Evolutionary conservation across 768 basidiomycete species (phyloP).

Genomic region (Lactarius hengduanensis): DNA sequence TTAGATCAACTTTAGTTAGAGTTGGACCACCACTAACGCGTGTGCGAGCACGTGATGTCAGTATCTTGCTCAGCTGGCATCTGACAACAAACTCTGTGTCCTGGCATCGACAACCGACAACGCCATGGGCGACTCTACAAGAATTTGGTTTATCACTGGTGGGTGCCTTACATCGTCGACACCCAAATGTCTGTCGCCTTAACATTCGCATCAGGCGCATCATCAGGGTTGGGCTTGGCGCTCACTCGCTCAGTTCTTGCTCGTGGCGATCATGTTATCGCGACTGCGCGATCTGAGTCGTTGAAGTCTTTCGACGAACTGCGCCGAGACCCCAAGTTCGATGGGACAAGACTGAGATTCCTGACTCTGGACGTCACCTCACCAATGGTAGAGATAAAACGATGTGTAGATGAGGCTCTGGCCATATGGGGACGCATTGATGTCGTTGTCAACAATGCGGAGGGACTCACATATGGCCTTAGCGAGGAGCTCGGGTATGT

Average conservation of each 20-base stretch:
- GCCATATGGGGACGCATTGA: constrained; percentile 20
- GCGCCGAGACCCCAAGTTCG: constrained; percentile 3
- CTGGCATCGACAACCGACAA: neutral
- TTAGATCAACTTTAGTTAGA: too few species aligned
- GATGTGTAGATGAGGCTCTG: constrained; percentile 6
- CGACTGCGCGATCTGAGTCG: constrained; percentile 6
- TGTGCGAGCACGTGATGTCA: too few species aligned
- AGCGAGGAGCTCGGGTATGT: constrained; percentile 21
- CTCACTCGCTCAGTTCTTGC: constrained; percentile 15
- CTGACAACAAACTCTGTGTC: neutral
- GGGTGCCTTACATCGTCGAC: neutral
- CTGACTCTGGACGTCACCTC: constrained; percentile 17
- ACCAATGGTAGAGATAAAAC: constrained; percentile 12
- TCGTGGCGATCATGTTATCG: constrained; percentile 22
- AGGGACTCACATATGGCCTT: constrained; percentile 1
- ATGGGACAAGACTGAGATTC: constrained; percentile 4
- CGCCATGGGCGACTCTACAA: neutral
- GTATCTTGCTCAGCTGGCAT: too few species aligned
- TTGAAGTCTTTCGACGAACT: constrained; percentile 6
- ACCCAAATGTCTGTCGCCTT: neutral
- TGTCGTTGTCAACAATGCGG: constrained; percentile 26
- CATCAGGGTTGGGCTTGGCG: constrained; percentile 20
- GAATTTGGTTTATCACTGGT: constrained; percentile 26
- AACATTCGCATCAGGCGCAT: constrained; percentile 7
- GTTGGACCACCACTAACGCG: too few species aligned